Conservation (phyloP, 2,329 filamentous ascomycete species). For the Cordyceps pruinosa region DNA sequence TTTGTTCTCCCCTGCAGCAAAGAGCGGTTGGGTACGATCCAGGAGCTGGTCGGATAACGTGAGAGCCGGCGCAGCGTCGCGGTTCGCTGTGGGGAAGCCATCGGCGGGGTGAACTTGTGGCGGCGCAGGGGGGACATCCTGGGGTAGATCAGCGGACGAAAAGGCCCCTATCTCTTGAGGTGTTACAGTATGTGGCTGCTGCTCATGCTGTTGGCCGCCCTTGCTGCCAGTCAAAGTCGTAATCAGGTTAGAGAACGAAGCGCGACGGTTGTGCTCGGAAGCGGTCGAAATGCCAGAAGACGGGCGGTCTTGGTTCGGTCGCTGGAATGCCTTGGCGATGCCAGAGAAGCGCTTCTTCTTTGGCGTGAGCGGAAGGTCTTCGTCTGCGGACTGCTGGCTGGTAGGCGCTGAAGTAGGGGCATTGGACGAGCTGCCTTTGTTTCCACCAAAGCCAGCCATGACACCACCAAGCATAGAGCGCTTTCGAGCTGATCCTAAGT, state of each 20-base stretch:
- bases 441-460: neutral
- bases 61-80: neutral
- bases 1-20: neutral
- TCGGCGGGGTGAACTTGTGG: neutral
- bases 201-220: neutral
- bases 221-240: neutral
- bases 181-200: neutral
- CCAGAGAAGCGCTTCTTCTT: slow-evolving; percentile 42
- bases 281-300: slow-evolving; percentile 1
- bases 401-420: neutral
- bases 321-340: slow-evolving; percentile 23
- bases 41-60: neutral
- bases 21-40: neutral
- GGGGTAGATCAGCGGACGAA: neutral
- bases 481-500: slow-evolving; percentile 30
- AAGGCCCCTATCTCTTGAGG: neutral
- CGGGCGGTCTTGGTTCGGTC: slow-evolving; percentile 15
- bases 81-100: neutral
- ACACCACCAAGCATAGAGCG: slow-evolving; percentile 30
- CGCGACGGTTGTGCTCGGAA: neutral
- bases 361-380: neutral
- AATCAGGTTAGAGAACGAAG: slow-evolving; percentile 7
- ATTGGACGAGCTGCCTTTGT: neutral
- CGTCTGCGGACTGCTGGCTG: neutral
- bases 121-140: neutral